Evolutionary conservation across 2,329 filamentous ascomycete species (phyloP).

Genomic region (Beauveria bassiana): DNA sequence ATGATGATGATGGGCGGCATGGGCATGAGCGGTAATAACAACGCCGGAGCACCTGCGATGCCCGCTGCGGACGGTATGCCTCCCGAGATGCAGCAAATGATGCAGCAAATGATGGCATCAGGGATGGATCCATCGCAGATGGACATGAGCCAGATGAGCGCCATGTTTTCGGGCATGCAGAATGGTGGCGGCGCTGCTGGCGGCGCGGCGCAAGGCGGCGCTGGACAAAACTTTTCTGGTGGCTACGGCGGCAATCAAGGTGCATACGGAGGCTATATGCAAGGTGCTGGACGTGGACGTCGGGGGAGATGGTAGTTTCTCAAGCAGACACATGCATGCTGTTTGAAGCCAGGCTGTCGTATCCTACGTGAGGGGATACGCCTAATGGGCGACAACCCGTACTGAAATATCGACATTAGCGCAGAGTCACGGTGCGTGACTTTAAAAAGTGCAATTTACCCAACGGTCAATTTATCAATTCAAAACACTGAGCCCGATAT

Average conservation of each 20-base stretch:
- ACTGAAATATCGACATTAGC: no score
- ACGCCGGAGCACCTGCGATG: constrained; percentile 34
- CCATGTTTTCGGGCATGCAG: constrained; percentile 55
- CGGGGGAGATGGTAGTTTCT: constrained; percentile 20
- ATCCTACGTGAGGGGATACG: no score
- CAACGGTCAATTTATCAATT: background rate
- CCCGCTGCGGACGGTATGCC: constrained; percentile 55
- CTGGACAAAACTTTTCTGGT: constrained; percentile 44
- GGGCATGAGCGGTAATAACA: constrained; percentile 25
- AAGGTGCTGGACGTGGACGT: constrained; percentile 26
- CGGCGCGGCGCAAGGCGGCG: constrained; percentile 35
- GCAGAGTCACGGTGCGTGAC: no score
- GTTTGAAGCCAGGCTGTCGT: no score
- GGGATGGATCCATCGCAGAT: constrained; percentile 61
- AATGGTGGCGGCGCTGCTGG: constrained; percentile 33
- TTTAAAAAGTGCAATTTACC: no score
- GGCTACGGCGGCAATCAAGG: constrained; percentile 47
- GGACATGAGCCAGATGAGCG: constrained; percentile 50
- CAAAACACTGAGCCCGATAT: background rate
- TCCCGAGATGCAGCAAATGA: constrained; percentile 60
- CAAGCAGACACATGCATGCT: no score
- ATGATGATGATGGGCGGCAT: constrained; percentile 57
- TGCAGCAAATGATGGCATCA: constrained; percentile 61
- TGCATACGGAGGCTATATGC: constrained; percentile 43
- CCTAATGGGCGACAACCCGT: no score